phyloP scores from a whole-genome alignment of 495 filamentous ascomycete genomes.

The Friedmanniomyces simplex region DNA sequence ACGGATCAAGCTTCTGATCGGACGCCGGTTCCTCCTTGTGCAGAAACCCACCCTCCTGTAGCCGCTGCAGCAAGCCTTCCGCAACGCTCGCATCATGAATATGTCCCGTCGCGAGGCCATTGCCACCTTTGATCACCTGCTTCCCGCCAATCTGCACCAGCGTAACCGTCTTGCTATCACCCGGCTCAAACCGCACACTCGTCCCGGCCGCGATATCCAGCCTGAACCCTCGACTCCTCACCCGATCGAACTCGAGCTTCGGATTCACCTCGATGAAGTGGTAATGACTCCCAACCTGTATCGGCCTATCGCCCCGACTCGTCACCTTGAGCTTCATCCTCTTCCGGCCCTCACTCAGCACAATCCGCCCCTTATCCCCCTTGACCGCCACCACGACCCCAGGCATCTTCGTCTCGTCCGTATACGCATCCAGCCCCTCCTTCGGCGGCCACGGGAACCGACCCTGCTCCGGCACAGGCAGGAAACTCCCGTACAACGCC shows the following conservation, averaged over 20 bases:
- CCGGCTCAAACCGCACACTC: slow-evolving; percentile 89
- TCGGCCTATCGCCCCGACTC: slow-evolving; percentile 81
- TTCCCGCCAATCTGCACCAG: slow-evolving; percentile 83
- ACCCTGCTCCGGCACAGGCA: slow-evolving; percentile 59
- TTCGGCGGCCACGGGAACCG: slow-evolving; percentile 55
- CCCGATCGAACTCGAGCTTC: slow-evolving; percentile 82
- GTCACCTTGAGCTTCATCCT: slow-evolving; percentile 65
- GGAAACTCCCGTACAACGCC: slow-evolving; percentile 85
- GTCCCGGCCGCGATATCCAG: slow-evolving; percentile 89
- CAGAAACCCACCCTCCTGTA: slow-evolving; percentile 64
- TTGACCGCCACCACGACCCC: slow-evolving; percentile 70
- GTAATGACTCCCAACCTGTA: slow-evolving; percentile 93
- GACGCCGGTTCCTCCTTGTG: slow-evolving; percentile 56
- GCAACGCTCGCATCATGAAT: slow-evolving; percentile 50
- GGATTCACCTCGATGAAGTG: slow-evolving; percentile 94
- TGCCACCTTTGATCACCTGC: slow-evolving; percentile 77
- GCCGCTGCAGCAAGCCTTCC: slow-evolving; percentile 53
- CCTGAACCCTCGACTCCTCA: slow-evolving; percentile 70
- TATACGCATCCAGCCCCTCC: slow-evolving; percentile 46
- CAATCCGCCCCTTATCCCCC: slow-evolving; percentile 42
- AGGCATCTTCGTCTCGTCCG: slow-evolving; percentile 47
- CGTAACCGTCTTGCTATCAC: slow-evolving; percentile 85
- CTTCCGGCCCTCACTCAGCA: slow-evolving; percentile 63
- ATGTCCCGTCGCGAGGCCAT: slow-evolving; percentile 60
- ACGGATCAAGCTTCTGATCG: slow-evolving; percentile 49